Conservation (phyloP, 257 asterid genomes). For the Buddleja alternifolia region DNA sequence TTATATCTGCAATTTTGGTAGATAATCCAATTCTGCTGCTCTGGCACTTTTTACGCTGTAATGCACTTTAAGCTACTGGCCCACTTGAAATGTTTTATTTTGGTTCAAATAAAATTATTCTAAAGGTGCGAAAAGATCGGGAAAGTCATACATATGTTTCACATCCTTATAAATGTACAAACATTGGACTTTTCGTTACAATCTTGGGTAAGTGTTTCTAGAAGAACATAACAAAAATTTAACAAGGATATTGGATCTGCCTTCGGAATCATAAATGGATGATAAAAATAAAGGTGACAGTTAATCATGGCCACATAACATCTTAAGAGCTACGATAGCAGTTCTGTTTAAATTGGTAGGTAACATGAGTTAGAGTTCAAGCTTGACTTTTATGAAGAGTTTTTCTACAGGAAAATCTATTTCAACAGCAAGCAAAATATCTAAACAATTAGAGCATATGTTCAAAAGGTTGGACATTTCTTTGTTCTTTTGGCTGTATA, state of each 20-base stretch:
- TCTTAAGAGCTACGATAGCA: conserved; percentile 2
- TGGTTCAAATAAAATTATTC: background rate
- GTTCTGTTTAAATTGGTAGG: conserved; percentile 12
- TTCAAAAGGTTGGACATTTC: background rate
- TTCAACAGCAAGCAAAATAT: background rate
- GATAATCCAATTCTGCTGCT: conserved; percentile 14
- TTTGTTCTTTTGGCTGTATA: background rate
- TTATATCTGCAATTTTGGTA: conserved; percentile 11
- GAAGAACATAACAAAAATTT: background rate
- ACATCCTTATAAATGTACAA: background rate
- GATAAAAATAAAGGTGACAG: conserved; percentile 14
- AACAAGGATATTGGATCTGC: background rate
- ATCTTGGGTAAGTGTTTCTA: background rate
- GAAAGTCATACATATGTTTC: background rate
- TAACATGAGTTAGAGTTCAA: background rate
- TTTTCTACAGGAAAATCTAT: background rate
- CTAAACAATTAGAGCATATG: background rate
- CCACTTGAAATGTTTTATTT: background rate
- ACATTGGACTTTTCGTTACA: background rate
- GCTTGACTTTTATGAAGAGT: background rate
- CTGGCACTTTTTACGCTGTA: background rate
- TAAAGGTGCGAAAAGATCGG: background rate
- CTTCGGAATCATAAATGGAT: background rate
- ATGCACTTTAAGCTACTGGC: background rate
- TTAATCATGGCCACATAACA: conserved; percentile 6